A percentile compares a stretch with the other conserved stretches of the same genome.
Conservation (phyloP, 179 eudicot species). For the Drosera spatulata region DNA sequence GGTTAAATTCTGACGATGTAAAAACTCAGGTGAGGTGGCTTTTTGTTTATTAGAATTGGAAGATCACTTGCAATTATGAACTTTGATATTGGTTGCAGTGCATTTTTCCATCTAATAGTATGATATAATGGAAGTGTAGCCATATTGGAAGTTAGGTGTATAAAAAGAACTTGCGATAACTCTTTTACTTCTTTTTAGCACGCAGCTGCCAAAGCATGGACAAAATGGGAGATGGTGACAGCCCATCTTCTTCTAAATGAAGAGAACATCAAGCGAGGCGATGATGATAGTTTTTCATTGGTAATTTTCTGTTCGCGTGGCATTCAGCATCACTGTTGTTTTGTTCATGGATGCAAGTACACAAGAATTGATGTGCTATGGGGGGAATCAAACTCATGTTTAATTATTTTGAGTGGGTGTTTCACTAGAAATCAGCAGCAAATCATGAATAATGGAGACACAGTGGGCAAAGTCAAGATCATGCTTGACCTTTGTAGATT, state of each 20-base stretch:
- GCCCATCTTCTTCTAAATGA: constrained; percentile 82
- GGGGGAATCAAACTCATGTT: too few relatives aligned
- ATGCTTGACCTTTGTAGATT: too few relatives aligned
- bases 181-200: constrained; percentile 23
- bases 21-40: constrained; percentile 61
- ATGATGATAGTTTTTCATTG: constrained; percentile 79
- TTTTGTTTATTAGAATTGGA: not conserved
- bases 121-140: too few relatives aligned
- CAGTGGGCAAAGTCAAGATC: too few relatives aligned
- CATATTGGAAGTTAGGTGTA: too few relatives aligned
- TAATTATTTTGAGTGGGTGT: too few relatives aligned
- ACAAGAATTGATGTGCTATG: too few relatives aligned
- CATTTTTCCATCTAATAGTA: too few relatives aligned
- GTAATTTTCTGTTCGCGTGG: constrained; percentile 16
- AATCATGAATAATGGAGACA: too few relatives aligned
- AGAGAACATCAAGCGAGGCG: constrained; percentile 72
- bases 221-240: constrained; percentile 97
- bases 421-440: too few relatives aligned
- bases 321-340: not conserved
- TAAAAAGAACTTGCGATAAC: not conserved
- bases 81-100: too few relatives aligned
- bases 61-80: too few relatives aligned
- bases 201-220: constrained; percentile 96
- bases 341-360: not conserved
- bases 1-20: constrained; percentile 74